Percentiles rank a stretch among this genome's conserved stretches.
Evolutionary conservation across 768 basidiomycete species (phyloP).

Genomic region (Suillus ampliporus): DNA sequence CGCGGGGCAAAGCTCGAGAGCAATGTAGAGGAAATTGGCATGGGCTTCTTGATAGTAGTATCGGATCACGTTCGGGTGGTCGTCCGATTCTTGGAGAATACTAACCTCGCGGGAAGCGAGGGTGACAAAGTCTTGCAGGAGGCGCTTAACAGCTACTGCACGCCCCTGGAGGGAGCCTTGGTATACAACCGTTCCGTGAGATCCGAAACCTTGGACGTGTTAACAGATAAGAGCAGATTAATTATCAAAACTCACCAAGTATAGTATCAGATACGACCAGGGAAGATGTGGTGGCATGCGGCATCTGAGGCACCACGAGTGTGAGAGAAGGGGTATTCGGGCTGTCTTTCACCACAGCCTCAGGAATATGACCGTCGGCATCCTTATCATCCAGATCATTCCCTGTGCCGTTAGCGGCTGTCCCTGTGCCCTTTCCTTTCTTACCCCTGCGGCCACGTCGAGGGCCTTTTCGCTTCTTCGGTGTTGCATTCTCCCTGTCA

Average conservation of each 20-base stretch:
- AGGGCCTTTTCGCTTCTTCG: slow-evolving; percentile 45
- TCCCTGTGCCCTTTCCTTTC: slow-evolving; percentile 51
- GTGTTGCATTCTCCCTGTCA: slow-evolving; percentile 57
- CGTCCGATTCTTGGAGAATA: slow-evolving; percentile 95
- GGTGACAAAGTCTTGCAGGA: slow-evolving; percentile 94
- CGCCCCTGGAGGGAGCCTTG: slow-evolving; percentile 95
- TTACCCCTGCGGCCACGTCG: slow-evolving; percentile 52
- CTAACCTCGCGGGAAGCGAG: slow-evolving; percentile 93
- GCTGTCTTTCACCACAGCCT: slow-evolving; percentile 22
- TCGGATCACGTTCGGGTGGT: slow-evolving; percentile 97
- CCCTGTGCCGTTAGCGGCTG: slow-evolving; percentile 14
- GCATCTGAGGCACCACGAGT: slow-evolving; percentile 33
- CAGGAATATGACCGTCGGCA: slow-evolving; percentile 32
- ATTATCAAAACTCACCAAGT: slow-evolving; percentile 58
- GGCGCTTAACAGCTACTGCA: slow-evolving; percentile 97
- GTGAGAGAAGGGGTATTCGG: slow-evolving; percentile 28
- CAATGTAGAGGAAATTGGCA: slow-evolving; percentile 95
- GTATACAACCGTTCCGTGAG: slow-evolving; percentile 96
- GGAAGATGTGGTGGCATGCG: slow-evolving; percentile 45
- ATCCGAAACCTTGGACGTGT: slow-evolving; percentile 78
- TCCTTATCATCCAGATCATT: slow-evolving; percentile 44
- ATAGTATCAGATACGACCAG: slow-evolving; percentile 75
- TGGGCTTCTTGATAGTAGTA: slow-evolving; percentile 98
- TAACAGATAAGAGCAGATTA: background rate
- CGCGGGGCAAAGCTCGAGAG: slow-evolving; percentile 92